Conservation (phyloP, 164 flowering plant genomes). For the Stephania cephalantha region DNA sequence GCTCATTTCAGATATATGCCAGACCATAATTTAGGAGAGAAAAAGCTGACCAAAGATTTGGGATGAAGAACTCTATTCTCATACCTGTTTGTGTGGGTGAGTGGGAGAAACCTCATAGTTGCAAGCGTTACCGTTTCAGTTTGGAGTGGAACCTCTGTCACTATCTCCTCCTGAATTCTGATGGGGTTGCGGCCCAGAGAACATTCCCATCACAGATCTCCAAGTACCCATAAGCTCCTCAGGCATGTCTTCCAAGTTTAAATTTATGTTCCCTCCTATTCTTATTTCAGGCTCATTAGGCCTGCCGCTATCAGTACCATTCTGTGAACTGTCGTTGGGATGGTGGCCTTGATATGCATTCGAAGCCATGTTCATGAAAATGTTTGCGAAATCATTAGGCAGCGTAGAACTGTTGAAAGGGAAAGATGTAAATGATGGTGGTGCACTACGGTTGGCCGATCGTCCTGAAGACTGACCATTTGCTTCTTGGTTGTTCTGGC, state of each 20-base stretch:
- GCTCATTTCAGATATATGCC: too few species aligned
- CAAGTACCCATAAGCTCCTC: slow-evolving; percentile 52
- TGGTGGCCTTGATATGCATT: slow-evolving; percentile 33
- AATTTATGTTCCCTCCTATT: slow-evolving; percentile 42
- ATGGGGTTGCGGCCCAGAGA: slow-evolving; percentile 43
- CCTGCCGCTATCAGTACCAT: slow-evolving; percentile 13
- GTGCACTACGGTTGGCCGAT: slow-evolving; percentile 24
- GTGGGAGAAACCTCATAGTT: too few species aligned
- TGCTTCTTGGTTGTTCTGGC: slow-evolving; percentile 24
- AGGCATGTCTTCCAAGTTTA: slow-evolving; percentile 51
- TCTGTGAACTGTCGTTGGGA: slow-evolving; percentile 24
- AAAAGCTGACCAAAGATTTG: too few species aligned
- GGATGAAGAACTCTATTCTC: too few species aligned
- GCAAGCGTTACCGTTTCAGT: neutral
- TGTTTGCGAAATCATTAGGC: slow-evolving; percentile 49
- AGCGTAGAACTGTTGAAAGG: slow-evolving; percentile 33
- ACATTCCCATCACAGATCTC: slow-evolving; percentile 73
- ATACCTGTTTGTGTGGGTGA: too few species aligned
- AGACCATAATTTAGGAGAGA: too few species aligned
- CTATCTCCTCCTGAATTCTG: slow-evolving; percentile 33
- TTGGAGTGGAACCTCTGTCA: slow-evolving; percentile 39
- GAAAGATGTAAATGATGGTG: slow-evolving; percentile 39
- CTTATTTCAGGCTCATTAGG: slow-evolving; percentile 41
- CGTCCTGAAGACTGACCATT: slow-evolving; percentile 32
- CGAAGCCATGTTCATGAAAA: slow-evolving; percentile 44